Conservation (phyloP, 1,284 basidiomycete genomes). For the Flammula alnicola region DNA sequence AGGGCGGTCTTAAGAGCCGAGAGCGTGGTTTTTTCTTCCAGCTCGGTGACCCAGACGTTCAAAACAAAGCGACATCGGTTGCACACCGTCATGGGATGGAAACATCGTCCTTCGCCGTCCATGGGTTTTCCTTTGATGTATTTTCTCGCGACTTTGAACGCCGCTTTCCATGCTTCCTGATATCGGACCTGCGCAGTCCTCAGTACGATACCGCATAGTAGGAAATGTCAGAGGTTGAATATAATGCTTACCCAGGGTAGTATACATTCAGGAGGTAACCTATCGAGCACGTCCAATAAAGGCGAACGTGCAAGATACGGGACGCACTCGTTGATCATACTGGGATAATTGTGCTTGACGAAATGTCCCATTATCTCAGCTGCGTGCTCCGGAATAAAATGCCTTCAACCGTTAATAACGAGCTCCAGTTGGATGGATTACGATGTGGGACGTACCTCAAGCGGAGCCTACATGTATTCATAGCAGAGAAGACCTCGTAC, state of each 20-base stretch:
- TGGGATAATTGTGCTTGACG: background rate
- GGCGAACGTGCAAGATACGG: background rate
- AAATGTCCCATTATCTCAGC: conserved; percentile 1
- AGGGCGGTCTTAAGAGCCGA: background rate
- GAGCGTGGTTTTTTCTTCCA: background rate
- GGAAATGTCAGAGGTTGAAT: background rate
- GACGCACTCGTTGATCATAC: background rate
- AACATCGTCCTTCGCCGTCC: background rate
- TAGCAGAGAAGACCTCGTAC: conserved; percentile 17
- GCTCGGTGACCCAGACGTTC: background rate
- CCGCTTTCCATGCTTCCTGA: conserved; percentile 2
- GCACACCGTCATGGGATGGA: background rate
- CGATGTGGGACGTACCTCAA: conserved; percentile 1
- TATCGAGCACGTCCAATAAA: background rate
- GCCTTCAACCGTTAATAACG: background rate
- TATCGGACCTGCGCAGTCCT: background rate
- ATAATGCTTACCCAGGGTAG: background rate
- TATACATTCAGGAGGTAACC: background rate
- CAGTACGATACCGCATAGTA: background rate
- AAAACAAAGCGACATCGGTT: background rate
- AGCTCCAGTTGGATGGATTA: background rate
- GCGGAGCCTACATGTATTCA: conserved; percentile 6
- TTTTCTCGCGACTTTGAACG: background rate
- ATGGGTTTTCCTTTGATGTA: conserved; percentile 3
- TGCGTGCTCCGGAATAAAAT: background rate